Evolutionary conservation across 345 rosid species (phyloP).

Genomic region (Salix udensis): DNA sequence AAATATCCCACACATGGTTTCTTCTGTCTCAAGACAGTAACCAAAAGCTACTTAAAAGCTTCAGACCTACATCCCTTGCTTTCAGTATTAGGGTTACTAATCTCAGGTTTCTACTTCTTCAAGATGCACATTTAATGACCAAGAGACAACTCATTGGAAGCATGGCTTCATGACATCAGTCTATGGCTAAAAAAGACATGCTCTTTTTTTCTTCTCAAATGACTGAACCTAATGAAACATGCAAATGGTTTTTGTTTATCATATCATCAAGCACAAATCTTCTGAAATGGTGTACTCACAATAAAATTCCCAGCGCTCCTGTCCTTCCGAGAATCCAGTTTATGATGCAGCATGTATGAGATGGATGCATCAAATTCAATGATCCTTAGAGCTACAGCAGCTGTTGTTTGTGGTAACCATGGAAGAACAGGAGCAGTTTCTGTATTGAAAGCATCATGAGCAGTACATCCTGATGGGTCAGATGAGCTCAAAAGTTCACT

Average conservation of each 20-base stretch:
- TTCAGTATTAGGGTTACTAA: not conserved
- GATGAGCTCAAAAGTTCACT: conserved; percentile 48
- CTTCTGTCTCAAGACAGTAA: too few species aligned
- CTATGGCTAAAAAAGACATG: not conserved
- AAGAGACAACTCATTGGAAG: not conserved
- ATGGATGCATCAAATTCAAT: conserved; percentile 61
- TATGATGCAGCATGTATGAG: conserved; percentile 45
- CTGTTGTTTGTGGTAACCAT: conserved; percentile 74
- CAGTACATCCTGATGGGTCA: conserved; percentile 10
- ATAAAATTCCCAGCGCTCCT: conserved; percentile 36
- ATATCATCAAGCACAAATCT: not conserved
- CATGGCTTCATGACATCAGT: not conserved
- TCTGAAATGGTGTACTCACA: conserved; percentile 39
- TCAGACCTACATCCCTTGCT: not conserved
- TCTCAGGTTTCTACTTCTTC: not conserved
- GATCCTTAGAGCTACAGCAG: conserved; percentile 69
- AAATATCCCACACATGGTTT: not conserved
- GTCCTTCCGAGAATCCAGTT: conserved; percentile 39
- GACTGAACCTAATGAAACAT: not conserved
- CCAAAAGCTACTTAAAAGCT: not conserved
- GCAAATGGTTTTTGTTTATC: not conserved
- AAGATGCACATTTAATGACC: not conserved
- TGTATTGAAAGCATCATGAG: conserved; percentile 14
- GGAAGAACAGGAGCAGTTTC: conserved; percentile 49
- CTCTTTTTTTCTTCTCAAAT: not conserved